These are phyloP conservation scores for Kockiozyma suomiensis DNA, from an alignment of 805 yeast genomes.

Conservation along the genomic window DNA sequence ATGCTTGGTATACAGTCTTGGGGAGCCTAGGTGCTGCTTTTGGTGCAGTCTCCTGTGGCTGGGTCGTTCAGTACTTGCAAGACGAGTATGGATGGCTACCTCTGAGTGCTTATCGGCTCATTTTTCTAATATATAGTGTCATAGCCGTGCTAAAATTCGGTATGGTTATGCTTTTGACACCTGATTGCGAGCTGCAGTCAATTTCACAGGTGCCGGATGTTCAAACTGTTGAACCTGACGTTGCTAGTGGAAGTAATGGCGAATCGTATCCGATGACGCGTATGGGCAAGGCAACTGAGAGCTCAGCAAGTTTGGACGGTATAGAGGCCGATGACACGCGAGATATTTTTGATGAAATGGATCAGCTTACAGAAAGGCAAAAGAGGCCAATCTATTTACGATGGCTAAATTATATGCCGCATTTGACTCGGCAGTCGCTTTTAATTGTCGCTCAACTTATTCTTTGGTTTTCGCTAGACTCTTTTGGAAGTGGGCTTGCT, in stretches of 20 bases:
- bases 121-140: slow-evolving; percentile 32
- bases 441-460: slow-evolving; percentile 38
- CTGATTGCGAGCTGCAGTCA: slow-evolving; percentile 53
- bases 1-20: slow-evolving; percentile 58
- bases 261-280: slow-evolving; percentile 10
- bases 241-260: background rate
- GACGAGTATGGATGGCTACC: slow-evolving; percentile 20
- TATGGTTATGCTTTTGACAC: slow-evolving; percentile 55
- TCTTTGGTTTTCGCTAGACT: slow-evolving; percentile 70
- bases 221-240: slow-evolving; percentile 3
- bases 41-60: slow-evolving; percentile 75
- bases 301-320: background rate
- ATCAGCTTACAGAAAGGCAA: background rate
- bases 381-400: slow-evolving; percentile 16
- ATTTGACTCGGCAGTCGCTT: slow-evolving; percentile 10
- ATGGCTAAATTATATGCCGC: slow-evolving; percentile 24
- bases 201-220: background rate
- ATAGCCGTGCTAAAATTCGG: slow-evolving; percentile 48
- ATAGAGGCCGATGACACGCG: slow-evolving; percentile 10
- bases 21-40: slow-evolving; percentile 62
- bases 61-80: slow-evolving; percentile 63
- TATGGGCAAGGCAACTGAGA: slow-evolving; percentile 1
- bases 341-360: slow-evolving; percentile 23
- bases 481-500: slow-evolving; percentile 87
- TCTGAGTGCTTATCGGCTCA: slow-evolving; percentile 17